These are phyloP conservation scores for Epipyxis sp. DNA, from an alignment of 108 stramenopile species.

Conservation along the genomic window DNA sequence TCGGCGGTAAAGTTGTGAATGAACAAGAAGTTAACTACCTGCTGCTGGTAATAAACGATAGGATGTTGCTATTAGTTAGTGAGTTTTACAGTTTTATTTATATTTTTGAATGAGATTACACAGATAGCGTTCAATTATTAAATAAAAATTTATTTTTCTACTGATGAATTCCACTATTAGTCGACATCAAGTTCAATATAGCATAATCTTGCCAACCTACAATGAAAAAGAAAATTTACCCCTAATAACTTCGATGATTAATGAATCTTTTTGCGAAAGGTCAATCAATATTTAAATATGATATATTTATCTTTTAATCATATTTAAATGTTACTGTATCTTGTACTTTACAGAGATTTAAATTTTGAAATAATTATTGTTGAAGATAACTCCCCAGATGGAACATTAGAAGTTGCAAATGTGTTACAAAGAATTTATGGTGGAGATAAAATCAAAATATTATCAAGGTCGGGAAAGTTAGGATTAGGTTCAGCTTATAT, in stretches of 20 bases:
- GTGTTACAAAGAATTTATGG: constrained; percentile 76
- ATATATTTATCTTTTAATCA: background rate
- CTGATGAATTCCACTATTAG: too few species aligned
- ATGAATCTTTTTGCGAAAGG: constrained; percentile 50
- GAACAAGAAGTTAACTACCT: too few species aligned
- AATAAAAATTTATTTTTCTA: too few species aligned
- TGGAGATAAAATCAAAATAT: constrained; percentile 67
- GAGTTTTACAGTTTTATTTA: background rate
- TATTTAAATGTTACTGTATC: background rate
- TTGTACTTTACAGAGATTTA: constrained; percentile 55
- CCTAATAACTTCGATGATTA: constrained; percentile 79
- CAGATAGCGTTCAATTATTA: too few species aligned
- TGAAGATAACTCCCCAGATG: constrained; percentile 90
- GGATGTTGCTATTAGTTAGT: background rate
- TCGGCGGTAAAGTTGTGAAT: too few species aligned
- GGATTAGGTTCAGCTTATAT: constrained; percentile 93
- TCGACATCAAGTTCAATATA: constrained; percentile 51
- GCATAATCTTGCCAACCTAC: constrained; percentile 93
- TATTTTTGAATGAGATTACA: too few species aligned
- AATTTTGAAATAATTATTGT: constrained; percentile 82
- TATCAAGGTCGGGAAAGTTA: constrained; percentile 82
- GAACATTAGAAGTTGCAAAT: constrained; percentile 83
- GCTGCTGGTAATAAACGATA: background rate
- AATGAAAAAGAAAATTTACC: constrained; percentile 96
- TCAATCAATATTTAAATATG: background rate